Percentiles rank a stretch among this genome's conserved stretches.
phyloP scores from a whole-genome alignment of 169 alveolate species.

The Plasmodium blacklocki region DNA sequence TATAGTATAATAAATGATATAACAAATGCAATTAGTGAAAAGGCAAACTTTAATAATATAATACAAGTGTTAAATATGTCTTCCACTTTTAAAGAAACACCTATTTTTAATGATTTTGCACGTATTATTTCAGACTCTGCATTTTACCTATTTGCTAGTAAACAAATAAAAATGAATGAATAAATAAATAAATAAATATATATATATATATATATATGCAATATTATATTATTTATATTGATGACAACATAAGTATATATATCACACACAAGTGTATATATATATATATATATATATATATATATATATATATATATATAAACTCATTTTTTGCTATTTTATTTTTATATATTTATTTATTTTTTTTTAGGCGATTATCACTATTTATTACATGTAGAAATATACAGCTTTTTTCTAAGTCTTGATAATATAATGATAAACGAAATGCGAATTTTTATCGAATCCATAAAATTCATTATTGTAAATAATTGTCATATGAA shows the following conservation, averaged over 20 bases:
- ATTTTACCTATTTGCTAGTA: constrained; percentile 27
- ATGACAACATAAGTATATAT: neutral
- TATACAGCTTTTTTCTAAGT: constrained; percentile 29
- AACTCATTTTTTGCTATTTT: neutral
- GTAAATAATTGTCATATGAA: constrained; percentile 41
- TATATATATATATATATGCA: neutral
- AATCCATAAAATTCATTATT: constrained; percentile 49
- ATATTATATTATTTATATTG: neutral
- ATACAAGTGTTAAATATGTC: constrained; percentile 24
- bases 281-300: neutral
- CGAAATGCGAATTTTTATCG: constrained; percentile 67
- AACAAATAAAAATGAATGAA: neutral
- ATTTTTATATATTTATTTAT: neutral
- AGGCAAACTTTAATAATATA: constrained; percentile 58
- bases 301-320: neutral
- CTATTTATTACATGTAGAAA: constrained; percentile 39
- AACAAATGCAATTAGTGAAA: constrained; percentile 25
- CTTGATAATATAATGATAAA: constrained; percentile 44
- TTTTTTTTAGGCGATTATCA: constrained; percentile 35
- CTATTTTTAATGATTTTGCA: constrained; percentile 33
- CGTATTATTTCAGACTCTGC: constrained; percentile 64
- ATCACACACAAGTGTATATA: neutral
- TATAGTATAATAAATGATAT: constrained; percentile 43
- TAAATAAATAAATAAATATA: neutral
- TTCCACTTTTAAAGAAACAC: constrained; percentile 21